Evolutionary conservation across 2,329 filamentous ascomycete species (phyloP), one percentile per base, ranked within the genome.

Genomic region (Pleochaeta shiraiana): DNA sequence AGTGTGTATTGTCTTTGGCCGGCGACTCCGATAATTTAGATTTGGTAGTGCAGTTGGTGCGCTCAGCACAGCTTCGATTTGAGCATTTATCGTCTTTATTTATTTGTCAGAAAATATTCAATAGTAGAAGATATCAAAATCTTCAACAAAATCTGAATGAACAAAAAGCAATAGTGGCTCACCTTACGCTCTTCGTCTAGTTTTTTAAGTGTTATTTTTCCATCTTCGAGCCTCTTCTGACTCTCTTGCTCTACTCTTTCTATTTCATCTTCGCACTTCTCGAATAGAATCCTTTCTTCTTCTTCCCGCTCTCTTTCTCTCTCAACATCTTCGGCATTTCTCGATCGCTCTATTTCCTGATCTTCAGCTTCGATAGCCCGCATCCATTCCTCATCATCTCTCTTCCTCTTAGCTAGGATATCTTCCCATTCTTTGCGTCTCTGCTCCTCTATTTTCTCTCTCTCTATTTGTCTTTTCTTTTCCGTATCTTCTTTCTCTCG

Each of bases 221-320:
- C 69, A 28, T 70, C 68, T 37, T 69, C 67, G 16, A 70, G 65
- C 47, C 62, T 67, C 24, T 55, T 65, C 30, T 71, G 69, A 63
- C 70, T 70, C 64, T 71, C 70, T 53, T 70, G 68, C 53, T 72
- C 70, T 24, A 71, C 55, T 24, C 50, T 66, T 47, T 71, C 70
- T 43, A 72, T 64, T 57, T 71, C 65, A 31, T 50, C 63, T 30
- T 72, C 70, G 1, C 69, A 66, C 31, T 66, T 65, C 31, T 68
- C 68, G 1, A 65, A 65, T 1, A 70, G 57, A 21, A 34, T 64
- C 53, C 65, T 65, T 33, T 70, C 67, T 11, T 63, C 61, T 24
- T 67, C 63, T 30, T 70, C 67, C 24, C 65, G 63, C 45, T 71
- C 66, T 12, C 26, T 63, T 33, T 64, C 65, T 28, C 63, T 65